These are phyloP conservation scores for Plasmopara halstedii DNA, from an alignment of 352 stramenopile genomes.

Conservation along the genomic window DNA sequence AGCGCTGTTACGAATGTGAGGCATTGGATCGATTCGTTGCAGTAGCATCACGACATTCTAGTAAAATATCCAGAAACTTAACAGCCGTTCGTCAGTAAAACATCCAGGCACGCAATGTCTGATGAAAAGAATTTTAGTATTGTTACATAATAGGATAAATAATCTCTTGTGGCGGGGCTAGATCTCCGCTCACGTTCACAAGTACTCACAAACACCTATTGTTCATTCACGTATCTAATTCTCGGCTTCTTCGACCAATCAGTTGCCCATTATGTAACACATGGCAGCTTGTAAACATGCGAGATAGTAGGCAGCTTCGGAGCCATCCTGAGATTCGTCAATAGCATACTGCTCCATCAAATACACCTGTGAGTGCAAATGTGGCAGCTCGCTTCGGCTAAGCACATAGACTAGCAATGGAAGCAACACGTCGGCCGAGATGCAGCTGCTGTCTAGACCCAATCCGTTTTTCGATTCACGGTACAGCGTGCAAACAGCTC, in stretches of 20 bases:
- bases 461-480: slow-evolving; percentile 42
- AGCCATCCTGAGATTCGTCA: slow-evolving; percentile 55
- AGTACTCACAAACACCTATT: slow-evolving; percentile 9
- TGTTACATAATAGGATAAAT: slow-evolving; percentile 37
- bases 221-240: slow-evolving; percentile 7
- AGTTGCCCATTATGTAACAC: slow-evolving; percentile 63
- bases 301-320: slow-evolving; percentile 77
- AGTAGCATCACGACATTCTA: slow-evolving; percentile 21
- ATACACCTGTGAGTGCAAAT: slow-evolving; percentile 71
- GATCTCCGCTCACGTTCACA: slow-evolving; percentile 14
- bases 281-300: slow-evolving; percentile 71
- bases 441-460: slow-evolving; percentile 34
- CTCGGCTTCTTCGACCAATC: slow-evolving; percentile 10
- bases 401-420: slow-evolving; percentile 71
- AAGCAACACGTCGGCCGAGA: slow-evolving; percentile 74
- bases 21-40: slow-evolving; percentile 66
- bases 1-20: slow-evolving; percentile 40
- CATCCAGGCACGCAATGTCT: slow-evolving; percentile 8
- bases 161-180: slow-evolving; percentile 14
- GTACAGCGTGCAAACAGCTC: slow-evolving; percentile 62
- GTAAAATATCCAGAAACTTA: slow-evolving; percentile 5
- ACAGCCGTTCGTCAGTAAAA: slow-evolving; percentile 3
- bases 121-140: slow-evolving; percentile 19
- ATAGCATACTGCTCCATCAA: slow-evolving; percentile 76
- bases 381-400: slow-evolving; percentile 53